phyloP scores from a whole-genome alignment of 1,139 yeast species.

The Ogataea hybrid region DNA sequence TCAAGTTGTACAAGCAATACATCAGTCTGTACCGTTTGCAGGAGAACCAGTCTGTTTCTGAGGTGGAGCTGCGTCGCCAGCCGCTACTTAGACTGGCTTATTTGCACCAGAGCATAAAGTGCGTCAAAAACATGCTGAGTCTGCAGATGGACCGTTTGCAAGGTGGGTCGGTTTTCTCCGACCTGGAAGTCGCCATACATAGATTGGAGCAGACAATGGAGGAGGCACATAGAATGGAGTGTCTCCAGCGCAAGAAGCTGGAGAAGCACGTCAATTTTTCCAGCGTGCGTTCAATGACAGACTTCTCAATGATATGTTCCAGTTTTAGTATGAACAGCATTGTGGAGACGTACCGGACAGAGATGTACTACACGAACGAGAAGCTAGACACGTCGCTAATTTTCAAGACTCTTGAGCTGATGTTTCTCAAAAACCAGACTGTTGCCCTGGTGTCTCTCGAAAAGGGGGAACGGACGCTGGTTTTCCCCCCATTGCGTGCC shows the following conservation, averaged over 20 bases:
- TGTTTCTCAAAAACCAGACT: conserved; percentile 15
- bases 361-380: conserved; percentile 27
- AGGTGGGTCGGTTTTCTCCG: conserved; percentile 23
- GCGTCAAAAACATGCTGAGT: conserved; percentile 31
- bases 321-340: conserved; percentile 12
- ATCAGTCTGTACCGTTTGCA: conserved; percentile 33
- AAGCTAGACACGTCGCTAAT: conserved; percentile 21
- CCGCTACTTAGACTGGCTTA: conserved; percentile 41
- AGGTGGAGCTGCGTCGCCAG: conserved; percentile 36
- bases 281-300: conserved; percentile 25
- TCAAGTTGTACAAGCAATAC: conserved; percentile 28
- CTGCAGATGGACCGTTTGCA: conserved; percentile 21
- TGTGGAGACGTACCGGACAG: conserved; percentile 14
- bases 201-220: conserved; percentile 19
- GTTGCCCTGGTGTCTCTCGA: conserved; percentile 25
- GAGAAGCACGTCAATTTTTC: conserved; percentile 15
- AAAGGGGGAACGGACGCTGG: conserved; percentile 31
- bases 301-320: conserved; percentile 22
- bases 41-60: conserved; percentile 35
- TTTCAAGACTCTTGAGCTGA: conserved; percentile 18
- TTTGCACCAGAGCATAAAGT: conserved; percentile 29
- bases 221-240: conserved; percentile 22
- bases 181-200: conserved; percentile 24
- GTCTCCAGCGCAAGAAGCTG: conserved; percentile 18
- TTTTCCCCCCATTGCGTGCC: conserved; percentile 36